Conservation (phyloP, 2,329 filamentous ascomycete species). For the Xylariaceae sp. region DNA sequence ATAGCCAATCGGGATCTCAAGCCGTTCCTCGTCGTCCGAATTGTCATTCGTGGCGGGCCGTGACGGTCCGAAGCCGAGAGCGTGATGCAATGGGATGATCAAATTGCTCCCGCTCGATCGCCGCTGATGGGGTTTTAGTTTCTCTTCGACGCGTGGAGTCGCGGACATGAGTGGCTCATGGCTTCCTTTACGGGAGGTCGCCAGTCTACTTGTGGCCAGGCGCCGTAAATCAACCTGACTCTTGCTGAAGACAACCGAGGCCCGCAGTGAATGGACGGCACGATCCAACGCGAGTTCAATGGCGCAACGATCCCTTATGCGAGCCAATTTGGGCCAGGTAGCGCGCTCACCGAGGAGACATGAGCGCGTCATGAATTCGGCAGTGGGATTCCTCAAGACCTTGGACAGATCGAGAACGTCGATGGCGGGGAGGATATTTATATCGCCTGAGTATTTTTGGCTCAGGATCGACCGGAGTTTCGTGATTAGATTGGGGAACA, state of each 20-base stretch:
- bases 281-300: constrained; percentile 80
- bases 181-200: constrained; percentile 19
- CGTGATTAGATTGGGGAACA: constrained; percentile 72
- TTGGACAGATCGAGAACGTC: constrained; percentile 66
- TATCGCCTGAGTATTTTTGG: constrained; percentile 90
- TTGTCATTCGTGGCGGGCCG: constrained; percentile 40
- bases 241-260: constrained; percentile 63
- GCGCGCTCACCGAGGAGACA: constrained; percentile 75
- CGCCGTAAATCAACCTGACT: constrained; percentile 56
- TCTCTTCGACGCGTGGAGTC: constrained; percentile 21
- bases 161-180: constrained; percentile 19
- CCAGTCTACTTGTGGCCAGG: constrained; percentile 34
- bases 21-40: constrained; percentile 40
- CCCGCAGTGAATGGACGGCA: constrained; percentile 63
- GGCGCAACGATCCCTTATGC: constrained; percentile 79
- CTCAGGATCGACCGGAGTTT: constrained; percentile 77
- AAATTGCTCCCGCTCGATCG: constrained; percentile 48
- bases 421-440: constrained; percentile 84
- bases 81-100: constrained; percentile 33
- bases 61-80: constrained; percentile 35
- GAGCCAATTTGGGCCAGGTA: constrained; percentile 84
- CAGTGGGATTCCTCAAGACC: constrained; percentile 76
- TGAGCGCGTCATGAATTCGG: constrained; percentile 78
- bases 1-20: constrained; percentile 37
- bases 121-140: constrained; percentile 36